Conservation (phyloP, 2,329 filamentous ascomycete species). For the Fusarium annulatum region DNA sequence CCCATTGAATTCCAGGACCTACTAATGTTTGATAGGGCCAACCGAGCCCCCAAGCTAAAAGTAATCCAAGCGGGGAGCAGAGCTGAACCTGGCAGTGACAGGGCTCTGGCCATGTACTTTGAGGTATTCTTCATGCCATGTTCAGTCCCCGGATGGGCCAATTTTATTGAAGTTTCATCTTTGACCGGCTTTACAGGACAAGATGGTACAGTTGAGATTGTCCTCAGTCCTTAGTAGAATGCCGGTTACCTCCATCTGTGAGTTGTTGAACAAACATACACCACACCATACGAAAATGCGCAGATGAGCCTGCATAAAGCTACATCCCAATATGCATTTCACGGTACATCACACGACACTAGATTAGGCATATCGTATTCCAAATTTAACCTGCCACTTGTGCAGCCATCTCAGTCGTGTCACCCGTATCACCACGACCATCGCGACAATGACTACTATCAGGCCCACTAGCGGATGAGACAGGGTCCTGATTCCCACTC, state of each 20-base stretch:
- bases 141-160: background rate
- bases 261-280: background rate
- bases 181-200: slow-evolving; percentile 10
- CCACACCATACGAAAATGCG: background rate
- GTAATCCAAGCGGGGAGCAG: slow-evolving; percentile 10
- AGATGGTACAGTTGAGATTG: slow-evolving; percentile 1
- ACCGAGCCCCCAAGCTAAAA: slow-evolving; percentile 22
- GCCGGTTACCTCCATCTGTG: background rate
- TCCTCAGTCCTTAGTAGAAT: slow-evolving; percentile 6
- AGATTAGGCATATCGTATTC: slow-evolving; percentile 12
- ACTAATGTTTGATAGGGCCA: slow-evolving; percentile 36
- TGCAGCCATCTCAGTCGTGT: slow-evolving; percentile 18
- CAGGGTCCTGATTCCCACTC: slow-evolving; percentile 13
- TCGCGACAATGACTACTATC: background rate
- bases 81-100: slow-evolving; percentile 28
- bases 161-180: slow-evolving; percentile 20
- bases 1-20: slow-evolving; percentile 17
- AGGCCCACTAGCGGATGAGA: slow-evolving; percentile 11
- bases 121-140: slow-evolving; percentile 13
- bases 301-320: slow-evolving; percentile 5
- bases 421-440: background rate
- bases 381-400: slow-evolving; percentile 29
- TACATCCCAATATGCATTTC: background rate
- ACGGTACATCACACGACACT: background rate
- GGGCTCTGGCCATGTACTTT: slow-evolving; percentile 10